Evolutionary conservation across 75 land plant species (phyloP), one percentile per base, ranked within the genome.

Genomic region (Selaginella moellendorffii): DNA sequence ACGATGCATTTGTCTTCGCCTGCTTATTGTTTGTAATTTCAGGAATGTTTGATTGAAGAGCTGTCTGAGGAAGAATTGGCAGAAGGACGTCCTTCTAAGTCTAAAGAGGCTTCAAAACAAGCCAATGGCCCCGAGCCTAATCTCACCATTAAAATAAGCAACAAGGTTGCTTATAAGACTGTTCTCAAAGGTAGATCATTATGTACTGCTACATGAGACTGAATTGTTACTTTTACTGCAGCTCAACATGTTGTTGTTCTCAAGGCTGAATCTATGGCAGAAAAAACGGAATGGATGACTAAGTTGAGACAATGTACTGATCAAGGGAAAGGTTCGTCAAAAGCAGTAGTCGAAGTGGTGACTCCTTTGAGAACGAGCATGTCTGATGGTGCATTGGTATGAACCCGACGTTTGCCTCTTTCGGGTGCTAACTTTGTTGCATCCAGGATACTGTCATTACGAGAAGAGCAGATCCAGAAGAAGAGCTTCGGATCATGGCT

Each of bases 401-500:
- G 87, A 77, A 29, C 20, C 26, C 60, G 27, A 14, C 58, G 20
- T 54, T 54, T 14, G 18, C 52, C n/a, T 24, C 0, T 22, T 10
- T 1, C 30, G 27, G 1, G 20, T 9, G 62, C 20, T 19, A 24
- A 5, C 53, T 42, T 19, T 2, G 21, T 51, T 64, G 23, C 2
- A 2, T 24, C 52, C 89, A 80, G 63, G 53, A 25, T 46, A 82
- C 88, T 27, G 81, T 81, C 79, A 61, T 81, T 30, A 73, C 90
- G 68, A 77, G 77, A 53, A 90, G 90, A 65, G 85, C 80, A 28
- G 99, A 95, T 63, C 99, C 97, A 26, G 99, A 95, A 31, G 99
- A 95, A 69, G 99, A 95, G 62, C 84, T 95, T 25, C 78, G 88
- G 22, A 79, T 93, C 78, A 95, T 95, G 96, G 69, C 99, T 70